Base-by-base conservation (phyloP, 208 protist genomes). In the Vickermania spadyakhi region DNA sequence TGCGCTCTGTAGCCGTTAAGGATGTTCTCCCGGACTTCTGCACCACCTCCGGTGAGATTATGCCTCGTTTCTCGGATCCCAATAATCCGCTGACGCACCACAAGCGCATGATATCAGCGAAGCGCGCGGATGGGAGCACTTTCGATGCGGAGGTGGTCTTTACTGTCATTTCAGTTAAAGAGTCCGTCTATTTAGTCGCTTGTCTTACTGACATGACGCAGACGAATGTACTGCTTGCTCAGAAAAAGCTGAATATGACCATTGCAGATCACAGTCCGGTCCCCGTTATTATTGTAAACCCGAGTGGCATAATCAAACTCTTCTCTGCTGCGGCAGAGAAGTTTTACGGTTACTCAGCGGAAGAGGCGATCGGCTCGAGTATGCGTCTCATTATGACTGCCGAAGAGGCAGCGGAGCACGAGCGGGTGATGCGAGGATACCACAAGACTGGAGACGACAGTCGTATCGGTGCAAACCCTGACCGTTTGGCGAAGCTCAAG, bases 371-470 rank as follows among this genome's bases (percentile, higher is more conserved):
- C 1, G 69, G 53, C 1, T 5, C 63, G 21, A 77, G 75, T 58
- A 54, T 81, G 18, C 75, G 62, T 18, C 75, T 62, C 50, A 56
- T 81, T 41, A 59, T 79, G 64, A 62, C 66, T 7, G 57, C 75
- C 18, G 18, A 45, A 21, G 31, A 62, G 13, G 62, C 52, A 27
- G 67, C 1, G 18, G 42, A 52, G 64, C 28, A 18, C 65, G 79
- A 14, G 11, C 27, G 0, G 4, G 18, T 3, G 70, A 80, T 41
- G 3, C 5, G 22, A 21, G n/a, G 18, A 11, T 29, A 23, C 23
- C 28, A 27, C 13, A 28, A 13, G 52, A 53, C 23, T 11, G n/a
- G 13, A n/a, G 5, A 22, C 29, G 49, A 71, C 21, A 14, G 14
- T 26, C 11, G 41, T 5, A 26, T 72, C 4, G 54, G 31, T 36